phyloP scores from a whole-genome alignment of 192 early-diverging fungal genomes.

The Umbelopsis sp. region DNA sequence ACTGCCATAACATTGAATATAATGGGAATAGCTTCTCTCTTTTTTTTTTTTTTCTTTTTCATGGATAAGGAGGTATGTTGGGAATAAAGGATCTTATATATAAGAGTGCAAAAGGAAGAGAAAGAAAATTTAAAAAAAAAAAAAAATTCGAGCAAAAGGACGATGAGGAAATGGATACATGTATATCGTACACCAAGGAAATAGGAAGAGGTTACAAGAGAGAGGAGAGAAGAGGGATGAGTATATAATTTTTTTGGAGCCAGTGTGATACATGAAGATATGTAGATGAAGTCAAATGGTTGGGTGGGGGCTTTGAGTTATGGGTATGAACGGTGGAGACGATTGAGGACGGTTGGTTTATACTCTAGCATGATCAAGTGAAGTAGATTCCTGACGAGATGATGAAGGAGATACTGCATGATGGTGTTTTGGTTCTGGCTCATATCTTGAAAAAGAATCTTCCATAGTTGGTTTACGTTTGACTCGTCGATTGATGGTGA shows the following conservation, averaged over 20 bases:
- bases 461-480: slow-evolving; percentile 6
- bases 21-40: too few species aligned
- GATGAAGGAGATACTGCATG: background rate
- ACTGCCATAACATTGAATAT: too few species aligned
- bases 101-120: too few species aligned
- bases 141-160: too few species aligned
- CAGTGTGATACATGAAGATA: background rate
- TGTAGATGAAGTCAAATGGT: background rate
- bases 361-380: background rate
- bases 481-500: background rate
- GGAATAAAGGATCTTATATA: too few species aligned
- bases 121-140: too few species aligned
- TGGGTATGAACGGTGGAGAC: background rate
- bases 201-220: too few species aligned
- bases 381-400: slow-evolving; percentile 1
- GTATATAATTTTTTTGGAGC: background rate
- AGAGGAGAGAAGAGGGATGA: background rate
- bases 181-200: too few species aligned
- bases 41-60: too few species aligned
- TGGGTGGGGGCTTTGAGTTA: background rate
- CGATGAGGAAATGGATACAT: too few species aligned
- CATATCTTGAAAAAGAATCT: slow-evolving; percentile 5
- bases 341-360: background rate
- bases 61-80: too few species aligned
- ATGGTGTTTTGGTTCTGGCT: slow-evolving; percentile 19